A percentile compares a stretch with the other conserved stretches of the same genome.
Conservation (phyloP, 164 flowering plant genomes). For the Aristolochia californica region DNA sequence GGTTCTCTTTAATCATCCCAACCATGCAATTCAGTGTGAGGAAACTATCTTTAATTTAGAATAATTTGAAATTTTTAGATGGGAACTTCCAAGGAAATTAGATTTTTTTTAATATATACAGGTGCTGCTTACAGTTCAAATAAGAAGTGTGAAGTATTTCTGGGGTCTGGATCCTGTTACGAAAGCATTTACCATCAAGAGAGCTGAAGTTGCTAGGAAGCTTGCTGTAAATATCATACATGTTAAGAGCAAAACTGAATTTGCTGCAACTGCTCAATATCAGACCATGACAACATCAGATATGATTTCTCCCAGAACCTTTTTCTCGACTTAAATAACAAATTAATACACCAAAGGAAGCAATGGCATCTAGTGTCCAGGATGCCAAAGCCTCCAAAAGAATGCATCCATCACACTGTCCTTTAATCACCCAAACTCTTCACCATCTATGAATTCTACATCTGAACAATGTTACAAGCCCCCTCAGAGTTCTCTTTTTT, state of each 20-base stretch:
- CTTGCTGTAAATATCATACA: conserved; percentile 1
- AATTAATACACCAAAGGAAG: conserved; percentile 30
- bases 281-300: neutral
- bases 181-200: too few relatives aligned
- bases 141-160: too few relatives aligned
- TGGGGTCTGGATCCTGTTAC: too few relatives aligned
- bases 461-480: conserved; percentile 15
- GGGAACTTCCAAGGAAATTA: too few relatives aligned
- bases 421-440: conserved; percentile 13
- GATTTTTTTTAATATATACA: too few relatives aligned
- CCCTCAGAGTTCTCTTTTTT: neutral
- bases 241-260: conserved; percentile 1
- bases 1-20: too few relatives aligned
- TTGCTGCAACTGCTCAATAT: neutral
- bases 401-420: conserved; percentile 26
- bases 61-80: too few relatives aligned
- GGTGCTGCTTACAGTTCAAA: too few relatives aligned
- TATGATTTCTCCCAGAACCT: conserved; percentile 10
- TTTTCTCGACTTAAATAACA: conserved; percentile 19
- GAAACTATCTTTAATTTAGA: too few relatives aligned
- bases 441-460: conserved; percentile 15
- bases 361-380: conserved; percentile 5
- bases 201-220: too few relatives aligned
- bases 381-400: conserved; percentile 31
- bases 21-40: too few relatives aligned